phyloP scores from a whole-genome alignment of 331 rosid genomes.

The Rosa hybrid region DNA sequence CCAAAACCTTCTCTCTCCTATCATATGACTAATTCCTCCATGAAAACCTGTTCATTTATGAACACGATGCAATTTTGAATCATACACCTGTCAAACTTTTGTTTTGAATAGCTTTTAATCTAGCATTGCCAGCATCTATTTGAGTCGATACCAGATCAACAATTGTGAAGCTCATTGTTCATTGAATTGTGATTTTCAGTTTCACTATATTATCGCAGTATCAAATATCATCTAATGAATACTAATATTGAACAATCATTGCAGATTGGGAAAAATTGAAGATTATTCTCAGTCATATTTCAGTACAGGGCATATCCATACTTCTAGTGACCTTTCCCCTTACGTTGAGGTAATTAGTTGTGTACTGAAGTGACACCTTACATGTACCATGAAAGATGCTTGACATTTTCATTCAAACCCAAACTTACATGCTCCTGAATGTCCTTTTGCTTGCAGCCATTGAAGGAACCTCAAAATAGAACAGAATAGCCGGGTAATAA shows the following conservation, averaged over 20 bases:
- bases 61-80: background rate
- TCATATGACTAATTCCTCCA: background rate
- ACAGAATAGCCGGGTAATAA: background rate
- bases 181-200: background rate
- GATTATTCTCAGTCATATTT: slow-evolving; percentile 83
- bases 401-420: background rate
- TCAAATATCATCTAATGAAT: background rate
- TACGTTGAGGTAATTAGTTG: slow-evolving; percentile 44
- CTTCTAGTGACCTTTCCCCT: slow-evolving; percentile 56
- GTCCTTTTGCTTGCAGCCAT: slow-evolving; percentile 31
- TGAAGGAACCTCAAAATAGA: slow-evolving; percentile 14
- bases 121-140: background rate
- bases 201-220: background rate
- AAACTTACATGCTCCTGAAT: background rate
- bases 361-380: slow-evolving; percentile 5
- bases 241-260: slow-evolving; percentile 22
- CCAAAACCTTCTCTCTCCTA: slow-evolving; percentile 12
- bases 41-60: background rate
- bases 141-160: background rate
- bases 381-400: slow-evolving; percentile 13
- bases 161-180: background rate
- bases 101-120: background rate
- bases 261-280: slow-evolving; percentile 77
- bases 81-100: background rate
- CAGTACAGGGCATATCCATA: slow-evolving; percentile 64